phyloP scores from a whole-genome alignment of 768 basidiomycete species.

The Panaeolus papilionaceus region DNA sequence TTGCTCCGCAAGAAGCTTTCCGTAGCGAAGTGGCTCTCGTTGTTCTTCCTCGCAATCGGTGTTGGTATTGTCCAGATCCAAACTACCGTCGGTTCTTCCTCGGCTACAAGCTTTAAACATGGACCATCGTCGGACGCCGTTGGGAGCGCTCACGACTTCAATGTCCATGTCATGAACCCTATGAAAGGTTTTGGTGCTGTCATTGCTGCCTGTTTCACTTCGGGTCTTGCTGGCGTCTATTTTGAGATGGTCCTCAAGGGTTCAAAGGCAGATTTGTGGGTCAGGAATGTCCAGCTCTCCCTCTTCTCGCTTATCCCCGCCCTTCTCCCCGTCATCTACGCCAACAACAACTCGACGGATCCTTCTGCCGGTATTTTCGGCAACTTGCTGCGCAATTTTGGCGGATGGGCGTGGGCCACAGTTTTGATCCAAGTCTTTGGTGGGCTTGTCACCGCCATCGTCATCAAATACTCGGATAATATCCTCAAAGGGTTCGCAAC shows the following conservation, averaged over 20 bases:
- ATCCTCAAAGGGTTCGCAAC: conserved; percentile 98
- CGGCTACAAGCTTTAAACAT: conserved; percentile 26
- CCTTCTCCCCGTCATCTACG: conserved; percentile 76
- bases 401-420: conserved; percentile 94
- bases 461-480: conserved; percentile 97
- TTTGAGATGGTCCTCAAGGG: conserved; percentile 98
- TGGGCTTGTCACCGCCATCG: conserved; percentile 91
- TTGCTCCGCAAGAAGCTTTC: conserved; percentile 80
- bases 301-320: conserved; percentile 95
- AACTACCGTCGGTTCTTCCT: conserved; percentile 45
- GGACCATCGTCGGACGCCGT: conserved; percentile 45
- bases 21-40: conserved; percentile 82
- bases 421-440: conserved; percentile 91
- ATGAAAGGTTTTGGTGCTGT: conserved; percentile 92
- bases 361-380: conserved; percentile 54
- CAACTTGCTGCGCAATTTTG: conserved; percentile 85
- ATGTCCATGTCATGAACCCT: conserved; percentile 82
- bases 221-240: conserved; percentile 96
- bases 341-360: conserved; percentile 35
- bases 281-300: conserved; percentile 96
- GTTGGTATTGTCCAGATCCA: conserved; percentile 97
- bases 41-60: conserved; percentile 89
- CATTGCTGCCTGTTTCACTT: conserved; percentile 91
- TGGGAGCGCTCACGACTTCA: conserved; percentile 73
- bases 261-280: conserved; percentile 91